Conservation (phyloP, 768 basidiomycete species). For the Cystobasidium tubakii region DNA sequence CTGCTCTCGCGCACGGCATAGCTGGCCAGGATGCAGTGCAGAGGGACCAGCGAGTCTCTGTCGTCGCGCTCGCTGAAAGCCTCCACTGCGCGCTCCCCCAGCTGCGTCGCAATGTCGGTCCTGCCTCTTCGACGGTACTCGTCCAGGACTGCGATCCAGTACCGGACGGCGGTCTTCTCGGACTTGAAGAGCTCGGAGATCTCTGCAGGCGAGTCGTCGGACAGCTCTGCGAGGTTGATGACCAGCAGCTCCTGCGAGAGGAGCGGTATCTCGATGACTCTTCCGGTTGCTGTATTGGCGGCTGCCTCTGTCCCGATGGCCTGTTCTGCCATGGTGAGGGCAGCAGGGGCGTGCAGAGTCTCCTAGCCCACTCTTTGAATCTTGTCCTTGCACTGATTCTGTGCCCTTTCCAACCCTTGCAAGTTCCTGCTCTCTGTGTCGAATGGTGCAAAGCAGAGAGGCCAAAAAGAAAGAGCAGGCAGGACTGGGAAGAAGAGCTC, state of each 20-base stretch:
- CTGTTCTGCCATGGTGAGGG: neutral
- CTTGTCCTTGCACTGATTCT: too few relatives aligned
- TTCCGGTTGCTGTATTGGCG: neutral
- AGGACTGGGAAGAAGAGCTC: too few relatives aligned
- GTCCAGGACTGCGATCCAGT: constrained; percentile 55
- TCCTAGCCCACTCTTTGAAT: too few relatives aligned
- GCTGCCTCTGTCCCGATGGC: neutral
- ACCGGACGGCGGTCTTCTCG: constrained; percentile 64
- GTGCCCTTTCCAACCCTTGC: too few relatives aligned
- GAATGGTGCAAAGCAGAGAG: too few relatives aligned
- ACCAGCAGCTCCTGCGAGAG: constrained; percentile 63
- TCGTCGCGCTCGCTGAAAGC: constrained; percentile 50
- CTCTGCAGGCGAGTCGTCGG: constrained; percentile 56
- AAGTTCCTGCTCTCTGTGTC: too few relatives aligned
- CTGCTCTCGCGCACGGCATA: constrained; percentile 73
- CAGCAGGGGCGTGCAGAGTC: too few relatives aligned
- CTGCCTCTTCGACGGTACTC: constrained; percentile 50
- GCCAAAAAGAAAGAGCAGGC: too few relatives aligned
- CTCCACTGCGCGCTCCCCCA: constrained; percentile 54
- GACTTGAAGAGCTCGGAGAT: constrained; percentile 63
- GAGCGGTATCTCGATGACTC: constrained; percentile 33
- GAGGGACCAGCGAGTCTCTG: constrained; percentile 60
- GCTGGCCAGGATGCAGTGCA: constrained; percentile 77
- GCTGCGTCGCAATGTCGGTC: constrained; percentile 53
- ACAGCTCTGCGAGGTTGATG: constrained; percentile 80